Percentiles rank a stretch among this genome's conserved stretches.
Conservation (phyloP, 768 basidiomycete genomes). For the Calvatia gigantea region DNA sequence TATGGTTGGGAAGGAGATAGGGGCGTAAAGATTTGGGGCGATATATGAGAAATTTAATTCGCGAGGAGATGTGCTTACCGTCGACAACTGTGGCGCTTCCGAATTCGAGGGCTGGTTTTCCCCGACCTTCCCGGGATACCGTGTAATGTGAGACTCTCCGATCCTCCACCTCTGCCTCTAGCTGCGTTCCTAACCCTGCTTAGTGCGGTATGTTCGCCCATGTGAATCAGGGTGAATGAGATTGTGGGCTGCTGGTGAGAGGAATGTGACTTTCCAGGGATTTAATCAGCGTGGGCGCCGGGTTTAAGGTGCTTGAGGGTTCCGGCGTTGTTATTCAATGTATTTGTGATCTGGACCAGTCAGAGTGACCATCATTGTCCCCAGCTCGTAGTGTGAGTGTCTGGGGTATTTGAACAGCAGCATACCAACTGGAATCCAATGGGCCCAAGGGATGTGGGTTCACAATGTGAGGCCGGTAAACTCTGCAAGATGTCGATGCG, state of each 20-base stretch:
- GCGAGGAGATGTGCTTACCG: slow-evolving; percentile 54
- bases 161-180: slow-evolving; percentile 22
- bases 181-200: slow-evolving; percentile 61
- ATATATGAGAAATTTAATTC: no score
- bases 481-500: slow-evolving; percentile 63
- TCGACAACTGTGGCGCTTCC: slow-evolving; percentile 58
- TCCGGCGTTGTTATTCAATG: slow-evolving; percentile 55
- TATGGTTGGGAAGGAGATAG: slow-evolving; percentile 30
- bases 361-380: slow-evolving; percentile 68
- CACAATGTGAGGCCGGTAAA: slow-evolving; percentile 49
- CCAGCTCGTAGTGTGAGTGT: slow-evolving; percentile 68
- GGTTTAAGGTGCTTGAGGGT: slow-evolving; percentile 62
- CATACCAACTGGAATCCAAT: slow-evolving; percentile 78
- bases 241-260: slow-evolving; percentile 57
- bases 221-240: slow-evolving; percentile 67
- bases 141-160: slow-evolving; percentile 62
- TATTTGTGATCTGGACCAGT: slow-evolving; percentile 62
- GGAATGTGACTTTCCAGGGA: slow-evolving; percentile 66
- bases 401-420: slow-evolving; percentile 56
- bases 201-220: slow-evolving; percentile 60
- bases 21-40: slow-evolving; percentile 49
- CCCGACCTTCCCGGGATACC: slow-evolving; percentile 61
- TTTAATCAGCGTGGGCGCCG: slow-evolving; percentile 63
- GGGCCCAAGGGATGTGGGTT: slow-evolving; percentile 53
- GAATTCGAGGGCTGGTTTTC: slow-evolving; percentile 55